A percentile compares a stretch with the other conserved stretches of the same genome.
These are phyloP conservation scores for Helichrysum umbraculigerum DNA, from an alignment of 129 eudicot species.

Conservation along the genomic window DNA sequence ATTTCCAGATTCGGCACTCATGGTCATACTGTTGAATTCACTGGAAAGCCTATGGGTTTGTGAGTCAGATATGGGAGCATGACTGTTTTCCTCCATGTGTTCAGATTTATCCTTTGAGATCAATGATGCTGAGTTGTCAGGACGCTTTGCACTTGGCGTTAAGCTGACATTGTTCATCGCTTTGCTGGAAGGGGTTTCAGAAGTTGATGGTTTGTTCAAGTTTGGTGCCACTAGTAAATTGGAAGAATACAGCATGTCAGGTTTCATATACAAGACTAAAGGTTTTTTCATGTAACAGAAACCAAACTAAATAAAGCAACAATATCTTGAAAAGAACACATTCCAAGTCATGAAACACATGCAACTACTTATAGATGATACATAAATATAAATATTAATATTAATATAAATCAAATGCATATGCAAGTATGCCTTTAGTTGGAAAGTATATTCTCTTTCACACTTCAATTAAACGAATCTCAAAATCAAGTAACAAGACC, in stretches of 20 bases:
- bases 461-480: background rate
- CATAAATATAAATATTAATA: conserved; percentile 13
- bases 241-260: conserved; percentile 13
- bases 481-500: background rate
- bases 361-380: conserved; percentile 6
- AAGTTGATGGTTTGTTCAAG: conserved; percentile 37
- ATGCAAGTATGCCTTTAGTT: conserved; percentile 8
- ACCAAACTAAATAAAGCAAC: background rate
- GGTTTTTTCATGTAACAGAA: background rate
- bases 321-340: background rate
- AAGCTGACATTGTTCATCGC: conserved; percentile 32
- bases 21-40: conserved; percentile 39
- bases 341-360: background rate
- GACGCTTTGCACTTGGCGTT: conserved; percentile 37
- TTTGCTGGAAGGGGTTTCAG: conserved; percentile 35
- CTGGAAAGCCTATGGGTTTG: conserved; percentile 35
- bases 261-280: conserved; percentile 4
- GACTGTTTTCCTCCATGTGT: conserved; percentile 24
- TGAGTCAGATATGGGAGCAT: conserved; percentile 30
- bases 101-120: conserved; percentile 32
- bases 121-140: conserved; percentile 42
- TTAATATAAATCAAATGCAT: background rate
- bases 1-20: conserved; percentile 47
- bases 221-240: conserved; percentile 29
- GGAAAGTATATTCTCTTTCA: conserved; percentile 9